Conservation (phyloP, 768 basidiomycete genomes). For the Boletus sp. region DNA sequence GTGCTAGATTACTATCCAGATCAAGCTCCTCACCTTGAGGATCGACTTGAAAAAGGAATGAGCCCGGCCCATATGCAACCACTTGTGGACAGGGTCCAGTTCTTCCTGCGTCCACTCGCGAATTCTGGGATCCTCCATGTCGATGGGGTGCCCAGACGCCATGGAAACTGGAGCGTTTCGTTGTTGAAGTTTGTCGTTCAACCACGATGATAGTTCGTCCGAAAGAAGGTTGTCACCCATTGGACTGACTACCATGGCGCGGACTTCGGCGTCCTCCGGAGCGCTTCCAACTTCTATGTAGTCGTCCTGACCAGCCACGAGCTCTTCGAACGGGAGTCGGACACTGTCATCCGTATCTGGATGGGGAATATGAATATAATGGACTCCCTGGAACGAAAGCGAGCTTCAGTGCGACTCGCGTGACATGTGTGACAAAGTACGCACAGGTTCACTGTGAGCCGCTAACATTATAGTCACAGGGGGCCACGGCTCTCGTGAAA, state of each 20-base stretch:
- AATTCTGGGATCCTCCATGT: slow-evolving; percentile 38
- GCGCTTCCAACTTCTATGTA: slow-evolving; percentile 16
- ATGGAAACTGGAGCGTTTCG: slow-evolving; percentile 22
- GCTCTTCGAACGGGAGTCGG: slow-evolving; percentile 24
- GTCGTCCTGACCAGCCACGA: slow-evolving; percentile 21
- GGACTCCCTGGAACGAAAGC: slow-evolving; percentile 17
- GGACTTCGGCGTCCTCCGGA: slow-evolving; percentile 18
- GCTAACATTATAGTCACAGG: slow-evolving; percentile 30
- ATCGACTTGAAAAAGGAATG: slow-evolving; percentile 27
- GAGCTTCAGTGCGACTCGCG: neutral
- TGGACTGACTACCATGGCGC: slow-evolving; percentile 19
- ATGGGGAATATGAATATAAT: slow-evolving; percentile 29
- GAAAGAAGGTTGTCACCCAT: slow-evolving; percentile 30
- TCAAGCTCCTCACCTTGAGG: slow-evolving; percentile 22
- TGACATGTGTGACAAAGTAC: neutral
- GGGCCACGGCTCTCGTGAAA: slow-evolving; percentile 28
- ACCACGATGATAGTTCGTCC: slow-evolving; percentile 33
- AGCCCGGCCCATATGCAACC: slow-evolving; percentile 36
- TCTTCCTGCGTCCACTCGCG: slow-evolving; percentile 43
- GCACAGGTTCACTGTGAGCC: slow-evolving; percentile 28
- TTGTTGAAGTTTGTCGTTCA: slow-evolving; percentile 27
- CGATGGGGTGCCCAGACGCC: slow-evolving; percentile 15
- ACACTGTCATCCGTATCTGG: slow-evolving; percentile 13
- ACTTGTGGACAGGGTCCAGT: slow-evolving; percentile 31
- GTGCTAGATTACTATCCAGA: neutral